Base-by-base conservation (phyloP, 148 eudicot genomes). In the Salicornia ramosissima region DNA sequence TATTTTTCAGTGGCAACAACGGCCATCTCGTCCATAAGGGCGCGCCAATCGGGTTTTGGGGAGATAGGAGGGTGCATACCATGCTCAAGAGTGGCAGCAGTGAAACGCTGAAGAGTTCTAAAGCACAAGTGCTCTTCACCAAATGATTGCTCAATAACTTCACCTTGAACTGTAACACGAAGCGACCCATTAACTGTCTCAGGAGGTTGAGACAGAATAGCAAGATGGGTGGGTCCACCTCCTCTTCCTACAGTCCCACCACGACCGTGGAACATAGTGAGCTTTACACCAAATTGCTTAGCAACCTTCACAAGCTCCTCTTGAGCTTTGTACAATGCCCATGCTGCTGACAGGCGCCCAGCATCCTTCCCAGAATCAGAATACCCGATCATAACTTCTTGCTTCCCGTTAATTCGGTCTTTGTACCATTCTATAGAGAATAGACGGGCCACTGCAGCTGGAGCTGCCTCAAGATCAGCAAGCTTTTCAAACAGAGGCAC, bases 231-330 rank as follows among this genome's bases (percentile, higher is more conserved):
- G 57, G 99, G 99, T 28, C 99, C 99, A 51, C 99, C 99, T 74
- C 99, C 99, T 78, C 99, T 78, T 47, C 97, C 99, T 11, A 94
- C 99, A 2, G 99, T 94, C 45, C 99, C 99, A 75, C 99, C 99
- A 31, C 97, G 88, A 54, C 99, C 99, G 24, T 94, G 99, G 77
- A 94, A 94, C 99, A 94, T 94, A 11, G 89, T 86, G 47, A 94
- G 79, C 79, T 94, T 94, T 54, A 94, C 96, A 18, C 99, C 99
- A 57, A 15, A 81, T 51, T 94, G 31, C 79, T 94, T 94, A 8
- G 99, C 89, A 28, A 94, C 99, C 46, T 91, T 79, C 39, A 94
- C 74, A 58, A 94, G 93, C 85, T 94, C 96, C 82, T 94, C 99
- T 72, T 94, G 99, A 54, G 99, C 96, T 74, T 94, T 94, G 82